A percentile compares a stretch with the other conserved stretches of the same genome.
phyloP scores from a whole-genome alignment of 108 stramenopile species.

The Schizochytrium sp. region DNA sequence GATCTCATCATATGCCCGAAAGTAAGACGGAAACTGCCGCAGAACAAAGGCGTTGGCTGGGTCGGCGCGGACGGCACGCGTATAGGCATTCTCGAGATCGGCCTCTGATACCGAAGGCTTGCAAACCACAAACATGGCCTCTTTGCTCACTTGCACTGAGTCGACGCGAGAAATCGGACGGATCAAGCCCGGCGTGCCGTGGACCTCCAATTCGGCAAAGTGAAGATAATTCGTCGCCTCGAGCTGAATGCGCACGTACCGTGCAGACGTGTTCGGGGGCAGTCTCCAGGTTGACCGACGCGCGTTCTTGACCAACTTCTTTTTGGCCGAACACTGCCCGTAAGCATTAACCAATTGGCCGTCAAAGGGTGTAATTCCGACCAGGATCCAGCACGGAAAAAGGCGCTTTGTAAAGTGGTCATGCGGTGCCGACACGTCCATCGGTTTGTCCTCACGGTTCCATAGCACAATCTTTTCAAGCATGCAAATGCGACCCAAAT shows the following conservation, averaged over 20 bases:
- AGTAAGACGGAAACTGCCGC: conserved; percentile 46
- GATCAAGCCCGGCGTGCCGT: conserved; percentile 27
- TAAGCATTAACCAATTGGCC: conserved; percentile 26
- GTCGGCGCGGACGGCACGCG: conserved; percentile 44
- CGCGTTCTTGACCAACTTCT: conserved; percentile 30
- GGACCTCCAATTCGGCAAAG: conserved; percentile 51
- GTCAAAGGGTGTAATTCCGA: conserved; percentile 39
- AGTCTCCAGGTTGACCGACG: conserved; percentile 39
- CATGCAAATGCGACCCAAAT: conserved; percentile 11
- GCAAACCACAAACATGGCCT: conserved; percentile 48
- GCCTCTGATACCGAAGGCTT: conserved; percentile 27
- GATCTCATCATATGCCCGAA: not conserved
- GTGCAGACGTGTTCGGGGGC: conserved; percentile 38
- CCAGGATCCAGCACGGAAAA: conserved; percentile 58
- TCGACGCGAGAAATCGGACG: conserved; percentile 29
- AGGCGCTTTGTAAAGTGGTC: conserved; percentile 41
- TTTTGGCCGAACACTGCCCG: conserved; percentile 11
- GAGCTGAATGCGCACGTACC: conserved; percentile 59
- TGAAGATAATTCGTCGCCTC: conserved; percentile 52
- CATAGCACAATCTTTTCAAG: conserved; percentile 43
- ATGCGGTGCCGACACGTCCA: conserved; percentile 28
- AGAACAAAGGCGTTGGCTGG: conserved; percentile 47
- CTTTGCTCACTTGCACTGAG: conserved; percentile 40
- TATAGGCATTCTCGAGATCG: conserved; percentile 48
- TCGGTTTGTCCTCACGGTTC: conserved; percentile 56